A percentile compares a stretch with the other conserved stretches of the same genome.
Conservation (phyloP, 2,329 filamentous ascomycete genomes). For the Penicillium rolfsii region DNA sequence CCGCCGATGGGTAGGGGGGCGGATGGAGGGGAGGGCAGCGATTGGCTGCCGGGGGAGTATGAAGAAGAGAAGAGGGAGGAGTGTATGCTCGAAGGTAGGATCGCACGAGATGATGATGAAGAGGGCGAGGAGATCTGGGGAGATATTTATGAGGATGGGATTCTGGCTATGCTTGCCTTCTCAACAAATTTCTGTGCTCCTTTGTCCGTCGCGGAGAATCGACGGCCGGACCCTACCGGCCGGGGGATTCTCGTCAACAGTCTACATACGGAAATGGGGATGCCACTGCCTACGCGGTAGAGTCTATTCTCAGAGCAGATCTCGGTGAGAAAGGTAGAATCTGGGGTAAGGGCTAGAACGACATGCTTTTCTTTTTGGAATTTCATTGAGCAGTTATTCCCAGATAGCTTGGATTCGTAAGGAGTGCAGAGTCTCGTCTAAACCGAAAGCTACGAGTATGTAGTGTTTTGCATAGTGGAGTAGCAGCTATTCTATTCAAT, state of each 20-base stretch:
- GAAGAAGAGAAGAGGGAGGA: constrained; percentile 5
- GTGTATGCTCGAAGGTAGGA: background rate
- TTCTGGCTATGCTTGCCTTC: background rate
- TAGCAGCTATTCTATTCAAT: background rate
- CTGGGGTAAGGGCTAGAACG: background rate
- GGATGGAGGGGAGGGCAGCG: constrained; percentile 6
- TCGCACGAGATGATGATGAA: background rate
- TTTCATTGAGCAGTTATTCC: background rate
- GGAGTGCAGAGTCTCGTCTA: background rate
- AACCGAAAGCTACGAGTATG: background rate
- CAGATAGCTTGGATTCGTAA: background rate
- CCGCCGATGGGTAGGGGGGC: constrained; percentile 22
- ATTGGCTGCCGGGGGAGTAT: constrained; percentile 18
- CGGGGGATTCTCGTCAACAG: background rate
- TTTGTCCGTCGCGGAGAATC: constrained; percentile 5
- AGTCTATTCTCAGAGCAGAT: constrained; percentile 11
- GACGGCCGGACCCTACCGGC: constrained; percentile 13
- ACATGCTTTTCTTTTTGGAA: background rate
- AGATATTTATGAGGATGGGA: background rate
- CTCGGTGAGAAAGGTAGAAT: constrained; percentile 2
- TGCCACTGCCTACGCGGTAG: constrained; percentile 21
- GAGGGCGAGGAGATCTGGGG: background rate
- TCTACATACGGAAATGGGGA: background rate
- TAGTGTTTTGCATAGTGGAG: background rate
- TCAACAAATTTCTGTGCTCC: background rate